These are phyloP conservation scores for Scheffersomyces quercinus DNA, from an alignment of 1,139 yeast species.

Conservation along the genomic window DNA sequence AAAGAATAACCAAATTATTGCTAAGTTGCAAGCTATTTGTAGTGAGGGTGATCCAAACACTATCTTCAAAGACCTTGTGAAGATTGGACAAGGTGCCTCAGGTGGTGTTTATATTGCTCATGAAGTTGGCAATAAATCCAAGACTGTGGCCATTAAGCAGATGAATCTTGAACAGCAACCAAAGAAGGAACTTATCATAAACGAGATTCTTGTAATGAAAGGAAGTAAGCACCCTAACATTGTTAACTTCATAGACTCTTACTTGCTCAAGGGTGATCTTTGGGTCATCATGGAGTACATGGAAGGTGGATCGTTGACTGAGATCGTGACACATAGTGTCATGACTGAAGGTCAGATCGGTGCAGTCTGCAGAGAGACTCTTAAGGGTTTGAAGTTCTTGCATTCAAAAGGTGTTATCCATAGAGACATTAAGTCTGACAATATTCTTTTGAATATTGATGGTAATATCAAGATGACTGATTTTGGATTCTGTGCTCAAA, in stretches of 20 bases:
- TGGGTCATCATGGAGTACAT: constrained; percentile 99
- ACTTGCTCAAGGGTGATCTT: constrained; percentile 67
- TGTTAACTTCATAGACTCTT: constrained; percentile 89
- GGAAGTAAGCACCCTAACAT: constrained; percentile 88
- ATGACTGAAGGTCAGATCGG: constrained; percentile 99
- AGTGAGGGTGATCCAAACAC: constrained; percentile 85
- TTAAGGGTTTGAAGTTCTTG: constrained; percentile 80
- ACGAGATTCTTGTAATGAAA: constrained; percentile 92
- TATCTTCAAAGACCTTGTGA: constrained; percentile 65
- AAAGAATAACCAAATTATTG: constrained; percentile 67
- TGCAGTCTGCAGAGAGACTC: constrained; percentile 90
- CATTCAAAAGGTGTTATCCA: constrained; percentile 95
- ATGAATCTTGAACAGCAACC: constrained; percentile 94
- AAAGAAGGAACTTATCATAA: constrained; percentile 86
- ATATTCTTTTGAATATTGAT: constrained; percentile 73
- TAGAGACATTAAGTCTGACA: constrained; percentile 94
- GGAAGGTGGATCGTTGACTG: constrained; percentile 97
- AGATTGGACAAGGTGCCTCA: constrained; percentile 97
- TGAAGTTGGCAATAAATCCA: constrained; percentile 53
- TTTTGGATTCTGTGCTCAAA: constrained; percentile 94
- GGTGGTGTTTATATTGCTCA: constrained; percentile 97
- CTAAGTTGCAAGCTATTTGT: constrained; percentile 74
- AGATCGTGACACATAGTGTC: constrained; percentile 90
- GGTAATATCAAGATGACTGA: constrained; percentile 92
- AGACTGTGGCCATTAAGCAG: constrained; percentile 89